A percentile compares a stretch with the other conserved stretches of the same genome.
phyloP scores from a whole-genome alignment of 75 land plant species.

The Cryptomeria japonica region DNA sequence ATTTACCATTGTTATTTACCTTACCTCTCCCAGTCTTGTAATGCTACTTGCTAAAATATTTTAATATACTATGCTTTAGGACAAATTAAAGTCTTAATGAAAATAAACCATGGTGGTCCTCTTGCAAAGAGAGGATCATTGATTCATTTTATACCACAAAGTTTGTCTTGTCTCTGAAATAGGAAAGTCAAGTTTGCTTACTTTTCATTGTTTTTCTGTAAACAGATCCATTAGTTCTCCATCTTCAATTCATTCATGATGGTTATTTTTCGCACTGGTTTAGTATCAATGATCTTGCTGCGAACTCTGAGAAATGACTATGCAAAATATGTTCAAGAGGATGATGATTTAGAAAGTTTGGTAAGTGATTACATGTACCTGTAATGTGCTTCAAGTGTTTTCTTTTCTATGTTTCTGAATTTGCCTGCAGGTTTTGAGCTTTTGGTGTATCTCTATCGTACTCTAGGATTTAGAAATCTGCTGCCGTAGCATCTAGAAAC shows the following conservation, averaged over 20 bases:
- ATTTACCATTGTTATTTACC: not conserved
- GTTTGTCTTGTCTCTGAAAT: not conserved
- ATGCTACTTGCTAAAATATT: not conserved
- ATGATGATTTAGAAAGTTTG: no score
- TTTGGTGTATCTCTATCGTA: not conserved
- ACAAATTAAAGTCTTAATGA: not conserved
- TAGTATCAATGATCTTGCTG: no score
- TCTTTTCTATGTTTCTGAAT: not conserved
- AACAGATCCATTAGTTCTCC: no score
- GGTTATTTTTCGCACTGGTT: no score
- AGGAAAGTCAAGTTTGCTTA: not conserved
- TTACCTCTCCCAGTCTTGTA: not conserved
- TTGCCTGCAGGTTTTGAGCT: slow-evolving; percentile 1
- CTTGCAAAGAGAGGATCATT: not conserved
- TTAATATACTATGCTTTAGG: not conserved
- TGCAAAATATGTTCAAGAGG: no score
- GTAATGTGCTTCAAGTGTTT: not conserved
- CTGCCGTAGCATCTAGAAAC: not conserved
- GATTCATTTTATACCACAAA: not conserved
- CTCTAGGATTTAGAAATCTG: not conserved
- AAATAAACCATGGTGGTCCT: not conserved
- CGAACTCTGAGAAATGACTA: no score
- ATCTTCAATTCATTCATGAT: no score
- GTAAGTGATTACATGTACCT: not conserved
- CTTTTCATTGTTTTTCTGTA: not conserved